Conservation (phyloP, 108 stramenopile genomes). For the Nannochloropsis gaditana region DNA sequence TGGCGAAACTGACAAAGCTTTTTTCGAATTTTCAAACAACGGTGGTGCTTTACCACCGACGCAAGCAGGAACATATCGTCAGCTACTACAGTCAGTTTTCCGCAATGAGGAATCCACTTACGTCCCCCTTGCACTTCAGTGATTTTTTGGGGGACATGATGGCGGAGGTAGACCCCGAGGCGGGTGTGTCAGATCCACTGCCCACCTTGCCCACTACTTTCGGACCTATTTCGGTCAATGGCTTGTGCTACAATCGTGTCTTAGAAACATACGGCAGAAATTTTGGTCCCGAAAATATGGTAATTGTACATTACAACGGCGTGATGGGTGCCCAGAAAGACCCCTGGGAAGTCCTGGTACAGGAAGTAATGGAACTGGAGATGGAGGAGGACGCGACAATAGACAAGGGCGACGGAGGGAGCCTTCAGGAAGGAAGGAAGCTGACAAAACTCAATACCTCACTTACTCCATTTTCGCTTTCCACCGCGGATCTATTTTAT, state of each 20-base stretch:
- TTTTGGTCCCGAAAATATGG: background rate
- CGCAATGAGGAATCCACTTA: background rate
- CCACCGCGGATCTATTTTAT: background rate
- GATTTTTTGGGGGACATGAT: background rate
- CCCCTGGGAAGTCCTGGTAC: background rate
- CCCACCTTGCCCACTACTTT: no score
- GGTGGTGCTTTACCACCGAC: background rate
- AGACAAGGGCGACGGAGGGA: background rate
- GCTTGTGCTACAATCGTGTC: background rate
- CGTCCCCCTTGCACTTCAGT: background rate
- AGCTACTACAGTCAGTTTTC: background rate
- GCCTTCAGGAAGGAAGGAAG: background rate
- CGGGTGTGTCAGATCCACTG: background rate
- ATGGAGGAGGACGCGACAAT: background rate
- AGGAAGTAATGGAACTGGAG: slow-evolving; percentile 15
- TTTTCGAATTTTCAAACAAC: background rate
- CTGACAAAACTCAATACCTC: background rate
- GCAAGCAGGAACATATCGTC: background rate
- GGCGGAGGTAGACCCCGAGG: background rate
- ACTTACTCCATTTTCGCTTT: background rate
- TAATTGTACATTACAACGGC: background rate
- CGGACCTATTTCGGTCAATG: background rate
- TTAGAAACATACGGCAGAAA: background rate
- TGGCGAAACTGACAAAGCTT: background rate
- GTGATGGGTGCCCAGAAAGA: background rate